A percentile compares a stretch with the other conserved stretches of the same genome.
Conservation (phyloP, 306 rosid genomes). For the Rubus idaeus region DNA sequence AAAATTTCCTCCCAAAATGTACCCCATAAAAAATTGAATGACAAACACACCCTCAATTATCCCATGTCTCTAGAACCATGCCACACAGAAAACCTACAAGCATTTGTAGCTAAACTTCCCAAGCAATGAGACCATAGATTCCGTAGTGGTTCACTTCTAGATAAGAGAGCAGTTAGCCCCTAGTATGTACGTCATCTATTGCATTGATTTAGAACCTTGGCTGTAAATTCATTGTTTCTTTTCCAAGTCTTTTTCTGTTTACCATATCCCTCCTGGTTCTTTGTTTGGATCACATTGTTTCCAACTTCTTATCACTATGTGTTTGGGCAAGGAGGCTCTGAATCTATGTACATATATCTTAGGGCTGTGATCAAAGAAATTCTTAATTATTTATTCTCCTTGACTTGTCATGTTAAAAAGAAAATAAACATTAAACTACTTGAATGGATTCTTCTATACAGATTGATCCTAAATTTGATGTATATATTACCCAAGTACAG, state of each 20-base stretch:
- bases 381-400: slow-evolving; percentile 17
- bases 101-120: slow-evolving; percentile 36
- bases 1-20: not conserved
- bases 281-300: slow-evolving; percentile 51
- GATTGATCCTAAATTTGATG: slow-evolving; percentile 5
- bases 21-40: not conserved
- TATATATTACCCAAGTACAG: not conserved
- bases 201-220: slow-evolving; percentile 40
- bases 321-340: slow-evolving; percentile 28
- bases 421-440: slow-evolving; percentile 23
- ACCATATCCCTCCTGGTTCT: slow-evolving; percentile 51
- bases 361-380: slow-evolving; percentile 21
- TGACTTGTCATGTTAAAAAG: slow-evolving; percentile 13
- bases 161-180: slow-evolving; percentile 55
- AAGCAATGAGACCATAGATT: slow-evolving; percentile 30
- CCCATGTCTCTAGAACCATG: slow-evolving; percentile 10
- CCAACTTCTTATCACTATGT: slow-evolving; percentile 37
- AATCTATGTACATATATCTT: not conserved
- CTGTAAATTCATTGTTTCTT: slow-evolving; percentile 52
- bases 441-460: not conserved
- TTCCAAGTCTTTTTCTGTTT: slow-evolving; percentile 43
- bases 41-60: not conserved
- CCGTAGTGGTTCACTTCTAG: slow-evolving; percentile 46
- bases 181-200: slow-evolving; percentile 33
- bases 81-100: slow-evolving; percentile 28